Evolutionary conservation across 2,329 filamentous ascomycete genomes (phyloP), one percentile per base, ranked within the genome.

Genomic region (Arthrobotrys iridis): DNA sequence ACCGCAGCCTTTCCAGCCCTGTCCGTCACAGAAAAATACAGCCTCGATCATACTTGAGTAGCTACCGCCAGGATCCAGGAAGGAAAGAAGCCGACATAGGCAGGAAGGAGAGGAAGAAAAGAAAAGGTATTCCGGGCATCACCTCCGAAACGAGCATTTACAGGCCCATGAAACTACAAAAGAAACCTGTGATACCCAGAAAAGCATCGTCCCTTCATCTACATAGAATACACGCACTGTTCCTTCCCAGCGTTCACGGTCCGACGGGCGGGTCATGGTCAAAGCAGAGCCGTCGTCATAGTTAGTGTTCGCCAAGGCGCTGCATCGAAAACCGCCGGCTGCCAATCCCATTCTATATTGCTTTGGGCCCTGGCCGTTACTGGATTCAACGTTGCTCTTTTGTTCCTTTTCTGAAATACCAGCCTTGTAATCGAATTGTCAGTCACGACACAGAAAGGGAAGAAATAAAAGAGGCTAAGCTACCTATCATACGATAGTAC

Each of bases 61-160:
- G n/a, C n/a, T n/a, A n/a, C n/a, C n/a, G 13, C 33, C 4, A 20
- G n/a, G 24, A 18, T 26, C n/a, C 48, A 55, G 15, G 35, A 24
- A 35, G 24, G 41, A 10, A 40, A 24, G n/a, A n/a, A n/a, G n/a
- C n/a, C n/a, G n/a, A n/a, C n/a, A n/a, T n/a, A n/a, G n/a, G n/a
- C 20, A 28, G 37, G 2, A 52, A 15, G 15, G 20, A 45, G 10
- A 40, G 20, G 4, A 35, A 26, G 28, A 18, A 41, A 24, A 20
- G 8, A 57, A 10, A 37, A 28, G 8, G 28, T 35, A 52, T 40
- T 33, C 60, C 45, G 62, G 40, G 18, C 35, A 73, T 73, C 60
- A 73, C 68, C 68, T 62, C 68, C 60, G 60, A 73, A 73, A 73
- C 43, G 20, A 73, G 68, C 60, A 73, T 66, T 30, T 66, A 46